A percentile compares a stretch with the other conserved stretches of the same genome.
Conservation (phyloP, 2,329 filamentous ascomycete species). For the Lecanosticta acicola region DNA sequence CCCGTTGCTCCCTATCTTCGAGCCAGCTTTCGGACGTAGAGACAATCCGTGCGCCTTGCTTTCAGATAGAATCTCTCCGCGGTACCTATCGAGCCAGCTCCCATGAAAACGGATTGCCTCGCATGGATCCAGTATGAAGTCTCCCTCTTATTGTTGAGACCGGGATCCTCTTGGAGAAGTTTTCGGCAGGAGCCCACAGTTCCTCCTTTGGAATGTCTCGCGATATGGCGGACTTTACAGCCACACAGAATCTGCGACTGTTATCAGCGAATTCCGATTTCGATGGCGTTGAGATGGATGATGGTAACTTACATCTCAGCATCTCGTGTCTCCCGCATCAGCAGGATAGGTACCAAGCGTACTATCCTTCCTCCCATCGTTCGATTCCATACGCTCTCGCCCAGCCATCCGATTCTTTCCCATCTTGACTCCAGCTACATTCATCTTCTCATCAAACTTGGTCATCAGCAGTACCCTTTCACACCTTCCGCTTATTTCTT, state of each 20-base stretch:
- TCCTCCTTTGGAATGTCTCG: slow-evolving; percentile 49
- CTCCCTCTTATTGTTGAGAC: background rate
- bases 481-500: slow-evolving; percentile 49
- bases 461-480: slow-evolving; percentile 43
- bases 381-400: slow-evolving; percentile 59
- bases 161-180: background rate
- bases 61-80: slow-evolving; percentile 51
- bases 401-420: slow-evolving; percentile 54
- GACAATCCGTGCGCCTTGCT: slow-evolving; percentile 45
- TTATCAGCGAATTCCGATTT: slow-evolving; percentile 32
- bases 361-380: slow-evolving; percentile 63
- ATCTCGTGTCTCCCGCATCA: slow-evolving; percentile 67
- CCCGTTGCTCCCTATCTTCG: slow-evolving; percentile 2
- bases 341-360: slow-evolving; percentile 62
- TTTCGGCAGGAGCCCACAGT: slow-evolving; percentile 37
- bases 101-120: slow-evolving; percentile 60
- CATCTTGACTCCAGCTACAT: slow-evolving; percentile 62
- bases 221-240: slow-evolving; percentile 60
- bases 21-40: background rate
- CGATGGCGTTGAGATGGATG: background rate
- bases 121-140: background rate
- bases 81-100: slow-evolving; percentile 59
- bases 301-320: slow-evolving; percentile 55
- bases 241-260: too few species aligned
- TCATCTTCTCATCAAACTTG: slow-evolving; percentile 55